phyloP scores from a whole-genome alignment of 768 basidiomycete species.

The Phlebiopsis gigantea region DNA sequence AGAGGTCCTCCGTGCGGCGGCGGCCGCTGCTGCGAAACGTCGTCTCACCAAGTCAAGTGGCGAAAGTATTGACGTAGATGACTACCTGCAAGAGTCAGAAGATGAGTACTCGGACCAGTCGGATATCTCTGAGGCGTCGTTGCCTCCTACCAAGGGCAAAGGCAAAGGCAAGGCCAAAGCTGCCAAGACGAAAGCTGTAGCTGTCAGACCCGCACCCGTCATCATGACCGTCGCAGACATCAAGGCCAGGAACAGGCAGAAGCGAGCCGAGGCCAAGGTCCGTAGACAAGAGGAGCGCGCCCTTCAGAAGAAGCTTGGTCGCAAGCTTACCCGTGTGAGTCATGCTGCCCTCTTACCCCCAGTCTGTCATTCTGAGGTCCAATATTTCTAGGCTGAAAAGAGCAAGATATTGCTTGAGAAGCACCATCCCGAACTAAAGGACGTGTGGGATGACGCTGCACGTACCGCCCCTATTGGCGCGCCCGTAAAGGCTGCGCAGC shows the following conservation, averaged over 20 bases:
- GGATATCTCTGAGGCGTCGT: constrained; percentile 21
- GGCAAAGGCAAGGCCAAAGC: constrained; percentile 31
- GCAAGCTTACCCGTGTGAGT: constrained; percentile 68
- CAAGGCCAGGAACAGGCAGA: constrained; percentile 21
- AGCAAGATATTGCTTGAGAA: constrained; percentile 53
- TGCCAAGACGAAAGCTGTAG: constrained; percentile 15
- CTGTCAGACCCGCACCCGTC: neutral
- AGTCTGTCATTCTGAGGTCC: neutral
- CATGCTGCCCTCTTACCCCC: neutral
- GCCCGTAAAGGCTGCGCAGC: constrained; percentile 73
- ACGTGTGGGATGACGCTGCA: constrained; percentile 87
- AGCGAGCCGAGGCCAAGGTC: constrained; percentile 22
- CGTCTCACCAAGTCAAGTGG: constrained; percentile 28
- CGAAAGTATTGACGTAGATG: constrained; percentile 29
- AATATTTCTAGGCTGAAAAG: constrained; percentile 56
- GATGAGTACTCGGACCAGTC: constrained; percentile 20
- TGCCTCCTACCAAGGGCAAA: constrained; percentile 19
- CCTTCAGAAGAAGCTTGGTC: constrained; percentile 55
- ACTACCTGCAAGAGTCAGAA: constrained; percentile 14
- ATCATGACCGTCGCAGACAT: constrained; percentile 14
- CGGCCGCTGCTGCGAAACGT: constrained; percentile 57
- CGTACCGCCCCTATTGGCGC: constrained; percentile 50
- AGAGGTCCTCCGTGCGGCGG: constrained; percentile 42
- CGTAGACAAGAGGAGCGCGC: constrained; percentile 41
- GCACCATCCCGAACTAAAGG: constrained; percentile 74